Conservation (phyloP, 805 yeast genomes). For the Teunomyces atbi region DNA sequence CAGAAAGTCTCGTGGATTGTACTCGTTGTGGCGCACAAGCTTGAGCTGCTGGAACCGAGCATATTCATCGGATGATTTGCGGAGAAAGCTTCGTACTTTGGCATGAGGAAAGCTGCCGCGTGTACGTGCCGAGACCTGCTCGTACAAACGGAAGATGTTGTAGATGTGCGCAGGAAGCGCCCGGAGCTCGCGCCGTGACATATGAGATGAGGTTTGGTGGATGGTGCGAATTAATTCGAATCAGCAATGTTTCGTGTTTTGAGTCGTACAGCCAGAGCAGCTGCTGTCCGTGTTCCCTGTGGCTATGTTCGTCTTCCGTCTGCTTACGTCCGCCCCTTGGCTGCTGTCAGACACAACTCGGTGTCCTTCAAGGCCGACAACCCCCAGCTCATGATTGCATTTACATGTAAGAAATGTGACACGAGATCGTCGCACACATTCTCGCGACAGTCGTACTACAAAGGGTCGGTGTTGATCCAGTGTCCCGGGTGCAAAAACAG, state of each 20-base stretch:
- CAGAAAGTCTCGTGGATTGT: conserved; percentile 20
- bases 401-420: conserved; percentile 87
- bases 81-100: conserved; percentile 14
- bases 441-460: conserved; percentile 85
- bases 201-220: background rate
- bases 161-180: conserved; percentile 22
- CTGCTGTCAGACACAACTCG: background rate
- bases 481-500: conserved; percentile 90
- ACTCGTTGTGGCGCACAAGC: conserved; percentile 12
- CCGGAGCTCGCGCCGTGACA: conserved; percentile 18
- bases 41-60: conserved; percentile 19
- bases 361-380: conserved; percentile 54
- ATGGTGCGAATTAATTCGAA: no score
- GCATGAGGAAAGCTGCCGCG: conserved; percentile 9
- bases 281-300: background rate
- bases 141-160: conserved; percentile 18
- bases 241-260: no score
- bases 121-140: conserved; percentile 12
- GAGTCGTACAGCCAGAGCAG: no score
- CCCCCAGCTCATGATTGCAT: conserved; percentile 82
- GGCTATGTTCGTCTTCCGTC: background rate
- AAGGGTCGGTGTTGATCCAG: conserved; percentile 83
- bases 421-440: conserved; percentile 85
- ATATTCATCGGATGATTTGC: conserved; percentile 18
- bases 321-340: background rate